Base-by-base conservation (phyloP, 2,329 filamentous ascomycete species). In the Trichoderma arundinaceum region DNA sequence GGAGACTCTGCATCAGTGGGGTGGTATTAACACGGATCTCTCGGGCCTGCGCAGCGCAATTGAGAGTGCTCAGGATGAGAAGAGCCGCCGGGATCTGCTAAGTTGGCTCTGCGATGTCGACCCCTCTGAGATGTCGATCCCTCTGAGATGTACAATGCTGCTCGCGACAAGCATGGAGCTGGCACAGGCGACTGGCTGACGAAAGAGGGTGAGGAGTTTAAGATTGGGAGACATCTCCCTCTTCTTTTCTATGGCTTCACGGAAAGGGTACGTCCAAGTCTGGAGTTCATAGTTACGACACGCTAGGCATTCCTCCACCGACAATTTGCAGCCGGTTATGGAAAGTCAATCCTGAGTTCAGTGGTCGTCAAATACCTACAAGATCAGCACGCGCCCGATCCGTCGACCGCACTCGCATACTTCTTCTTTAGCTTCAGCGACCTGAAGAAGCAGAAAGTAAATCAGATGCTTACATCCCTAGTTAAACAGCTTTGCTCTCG, bases 241-340 rank as follows among this genome's bases (percentile, higher is more conserved):
- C n/a, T 9, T 59, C 56, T 7, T 38, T 59, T 22, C 43, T 59
- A 6, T 59, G 56, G 56, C 32, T 59, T 38, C 56, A 59, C 15
- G 56, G 56, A 8, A 59, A 59, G n/a, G 56, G 56, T 48, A 44
- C 8, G 4, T 22, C 49, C 7, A 28, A 4, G 22, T 3, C 22
- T 28, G 22, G 22, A 28, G 22, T 28, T 28, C 2, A 28, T 4
- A 28, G 22, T 28, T 28, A 4, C 22, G 4, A 28, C 22, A 28
- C 4, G 22, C 22, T 28, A 28, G 22, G 22, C 22, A 28, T 28
- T 28, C 4, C 2, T 3, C 4, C 22, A 28, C 22, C 4, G 22
- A 28, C 22, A 28, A 28, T 28, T 28, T 28, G 22, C 22, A 28
- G 22, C 22, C 22, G 22, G 22, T 28, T 28, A 2, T 28, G 22